These are phyloP conservation scores for Limnanthes douglasii DNA, from an alignment of 345 rosid genomes.

Conservation along the genomic window DNA sequence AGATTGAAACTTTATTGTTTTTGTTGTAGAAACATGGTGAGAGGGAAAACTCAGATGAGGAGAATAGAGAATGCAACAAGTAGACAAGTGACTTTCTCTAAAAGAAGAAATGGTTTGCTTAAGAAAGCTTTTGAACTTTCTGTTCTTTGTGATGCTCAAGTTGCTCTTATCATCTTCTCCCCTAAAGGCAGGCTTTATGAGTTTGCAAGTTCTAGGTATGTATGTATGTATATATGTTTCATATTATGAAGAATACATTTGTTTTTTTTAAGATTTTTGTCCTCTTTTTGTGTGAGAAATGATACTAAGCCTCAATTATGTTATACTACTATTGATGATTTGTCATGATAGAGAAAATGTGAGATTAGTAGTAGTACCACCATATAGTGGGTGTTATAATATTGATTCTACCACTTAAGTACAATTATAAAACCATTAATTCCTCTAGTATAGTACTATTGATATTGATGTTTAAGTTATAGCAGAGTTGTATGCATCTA, in stretches of 20 bases:
- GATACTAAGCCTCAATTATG: no score
- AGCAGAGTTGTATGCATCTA: no score
- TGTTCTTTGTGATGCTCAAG: slow-evolving; percentile 71
- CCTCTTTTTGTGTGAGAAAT: no score
- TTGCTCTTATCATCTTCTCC: slow-evolving; percentile 63
- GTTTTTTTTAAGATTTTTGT: background rate
- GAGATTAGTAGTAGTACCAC: no score
- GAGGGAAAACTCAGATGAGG: slow-evolving; percentile 69
- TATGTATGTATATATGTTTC: background rate
- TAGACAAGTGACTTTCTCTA: slow-evolving; percentile 74
- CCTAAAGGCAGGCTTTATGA: slow-evolving; percentile 56
- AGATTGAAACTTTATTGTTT: no score
- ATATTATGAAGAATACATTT: background rate
- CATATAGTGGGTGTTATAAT: no score
- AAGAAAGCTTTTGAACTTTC: slow-evolving; percentile 76
- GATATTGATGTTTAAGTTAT: no score
- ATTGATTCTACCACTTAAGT: no score
- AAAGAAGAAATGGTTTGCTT: slow-evolving; percentile 55
- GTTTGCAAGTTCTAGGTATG: slow-evolving; percentile 47
- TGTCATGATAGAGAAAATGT: no score
- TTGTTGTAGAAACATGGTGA: slow-evolving; percentile 28
- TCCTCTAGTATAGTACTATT: no score
- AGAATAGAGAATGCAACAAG: slow-evolving; percentile 68
- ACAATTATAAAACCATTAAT: no score
- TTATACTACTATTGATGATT: no score